Evolutionary conservation across 495 filamentous ascomycete genomes (phyloP), one percentile per base, ranked within the genome.

Genomic region (Aspergillus egyptiacus): DNA sequence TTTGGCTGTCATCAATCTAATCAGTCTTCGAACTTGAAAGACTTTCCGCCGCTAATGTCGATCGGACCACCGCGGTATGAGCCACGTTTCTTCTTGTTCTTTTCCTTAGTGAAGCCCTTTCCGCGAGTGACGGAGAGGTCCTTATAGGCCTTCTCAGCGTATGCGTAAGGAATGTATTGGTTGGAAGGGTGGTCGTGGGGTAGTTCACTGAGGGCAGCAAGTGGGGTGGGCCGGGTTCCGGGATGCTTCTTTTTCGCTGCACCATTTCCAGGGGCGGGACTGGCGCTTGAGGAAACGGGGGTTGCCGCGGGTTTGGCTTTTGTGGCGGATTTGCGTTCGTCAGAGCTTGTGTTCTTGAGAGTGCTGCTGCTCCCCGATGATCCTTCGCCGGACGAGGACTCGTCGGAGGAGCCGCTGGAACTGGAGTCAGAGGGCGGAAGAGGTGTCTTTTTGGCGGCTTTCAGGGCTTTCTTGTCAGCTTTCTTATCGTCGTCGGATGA

Each of bases 51-150:
- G 17, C 62, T 51, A 49, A 89, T 83, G 63, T 95, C 88, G 52
- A 96, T 89, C 17, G 74, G 72, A 7, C 91, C 91, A 10, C 90
- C 91, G 45, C 83, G 79, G 72, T 95, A 95, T 41, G 81, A 86
- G 37, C 94, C 94, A 57, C 87, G 67, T 69, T 74, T 75, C 74
- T 87, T 86, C 76, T 97, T 99, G 66, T 99, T 96, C 83, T 99
- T 99, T 72, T 97, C 94, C 77, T 99, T 99, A 45, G 91, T 99
- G 71, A 99, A 99, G 11, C 88, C 87, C 73, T 95, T 97, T 46
- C 94, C 94, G 62, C 84, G 89, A 20, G 91, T 96, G 19, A 95
- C 79, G 23, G 84, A 87, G 40, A 99, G 69, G 63, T 96, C 91
- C 49, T 85, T 76, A 56, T 86, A 86, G 27, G 94, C 94, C 43